Evolutionary conservation across 129 eudicot genomes (phyloP).

Genomic region (Escallonia herrerae): DNA sequence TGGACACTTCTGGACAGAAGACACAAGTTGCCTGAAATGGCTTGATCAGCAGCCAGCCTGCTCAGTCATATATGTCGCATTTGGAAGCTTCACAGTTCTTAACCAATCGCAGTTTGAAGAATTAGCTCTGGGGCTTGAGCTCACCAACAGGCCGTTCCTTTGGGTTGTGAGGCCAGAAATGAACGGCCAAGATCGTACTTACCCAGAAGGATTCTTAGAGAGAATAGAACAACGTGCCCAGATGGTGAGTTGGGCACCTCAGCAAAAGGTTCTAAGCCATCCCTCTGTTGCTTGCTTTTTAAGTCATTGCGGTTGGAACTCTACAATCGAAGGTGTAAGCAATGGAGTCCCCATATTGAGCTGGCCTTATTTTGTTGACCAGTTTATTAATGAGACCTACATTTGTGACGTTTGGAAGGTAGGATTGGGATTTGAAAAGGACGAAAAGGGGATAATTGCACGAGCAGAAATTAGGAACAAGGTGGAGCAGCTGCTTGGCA

Average conservation of each 20-base stretch:
- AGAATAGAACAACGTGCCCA: conserved; percentile 12
- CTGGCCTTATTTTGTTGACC: conserved; percentile 23
- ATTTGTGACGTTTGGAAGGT: conserved; percentile 22
- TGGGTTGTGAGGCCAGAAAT: conserved; percentile 9
- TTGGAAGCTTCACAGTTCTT: conserved; percentile 4
- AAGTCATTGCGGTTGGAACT: conserved; percentile 24
- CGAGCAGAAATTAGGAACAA: conserved; percentile 3
- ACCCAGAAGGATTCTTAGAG: conserved; percentile 7
- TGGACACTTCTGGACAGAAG: conserved; percentile 15
- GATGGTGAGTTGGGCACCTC: conserved; percentile 14
- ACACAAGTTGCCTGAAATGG: conserved; percentile 10
- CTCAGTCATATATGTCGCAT: conserved; percentile 16
- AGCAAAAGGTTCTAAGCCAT: conserved; percentile 16
- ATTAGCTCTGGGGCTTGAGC: conserved; percentile 14
- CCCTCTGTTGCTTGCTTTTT: conserved; percentile 14
- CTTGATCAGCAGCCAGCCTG: conserved; percentile 10
- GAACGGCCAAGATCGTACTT: not conserved
- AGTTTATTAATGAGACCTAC: not conserved
- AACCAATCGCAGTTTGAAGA: conserved; percentile 8
- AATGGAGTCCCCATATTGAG: conserved; percentile 18
- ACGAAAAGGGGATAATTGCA: conserved; percentile 5
- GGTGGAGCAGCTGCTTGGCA: conserved; percentile 3
- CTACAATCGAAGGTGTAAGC: conserved; percentile 14
- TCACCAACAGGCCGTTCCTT: not conserved
- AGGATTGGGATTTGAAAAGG: conserved; percentile 13